Evolutionary conservation across 768 basidiomycete genomes (phyloP).

Genomic region (Leccinum disarticulatum): DNA sequence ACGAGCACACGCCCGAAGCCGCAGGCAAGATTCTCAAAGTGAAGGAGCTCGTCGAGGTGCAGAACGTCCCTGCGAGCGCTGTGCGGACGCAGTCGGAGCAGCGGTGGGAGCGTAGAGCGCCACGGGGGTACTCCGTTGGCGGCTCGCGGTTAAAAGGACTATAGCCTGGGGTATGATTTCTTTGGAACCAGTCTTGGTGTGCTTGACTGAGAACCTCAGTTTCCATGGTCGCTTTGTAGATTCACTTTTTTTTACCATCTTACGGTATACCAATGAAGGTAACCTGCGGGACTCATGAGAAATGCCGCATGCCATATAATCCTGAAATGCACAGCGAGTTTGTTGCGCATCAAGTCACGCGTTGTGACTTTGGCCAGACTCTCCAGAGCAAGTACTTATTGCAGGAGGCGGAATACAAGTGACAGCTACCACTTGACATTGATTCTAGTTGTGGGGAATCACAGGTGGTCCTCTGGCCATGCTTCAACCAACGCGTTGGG

Average conservation of each 20-base stretch:
- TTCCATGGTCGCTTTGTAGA: not conserved
- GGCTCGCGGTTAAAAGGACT: conserved; percentile 33
- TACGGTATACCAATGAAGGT: not conserved
- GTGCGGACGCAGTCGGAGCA: conserved; percentile 74
- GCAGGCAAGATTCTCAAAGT: conserved; percentile 86
- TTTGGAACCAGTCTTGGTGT: not conserved
- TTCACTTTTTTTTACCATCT: not conserved
- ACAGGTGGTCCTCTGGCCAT: too few species aligned
- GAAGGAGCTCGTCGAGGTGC: conserved; percentile 88
- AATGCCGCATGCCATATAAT: not conserved
- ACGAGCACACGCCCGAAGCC: conserved; percentile 64
- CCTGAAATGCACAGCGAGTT: not conserved
- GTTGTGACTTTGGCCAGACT: not conserved
- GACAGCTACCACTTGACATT: not conserved
- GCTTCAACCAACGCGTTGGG: too few species aligned
- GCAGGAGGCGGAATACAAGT: not conserved
- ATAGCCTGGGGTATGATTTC: conserved; percentile 5
- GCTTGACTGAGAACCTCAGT: not conserved
- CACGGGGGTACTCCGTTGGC: conserved; percentile 64
- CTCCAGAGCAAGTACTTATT: not conserved
- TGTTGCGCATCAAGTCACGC: not conserved
- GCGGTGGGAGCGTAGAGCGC: conserved; percentile 61
- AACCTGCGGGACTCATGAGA: not conserved
- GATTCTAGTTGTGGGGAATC: not conserved
- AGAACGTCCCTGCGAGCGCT: conserved; percentile 69